Evolutionary conservation across 768 basidiomycete species (phyloP).

Genomic region (Mycena chlorophos): DNA sequence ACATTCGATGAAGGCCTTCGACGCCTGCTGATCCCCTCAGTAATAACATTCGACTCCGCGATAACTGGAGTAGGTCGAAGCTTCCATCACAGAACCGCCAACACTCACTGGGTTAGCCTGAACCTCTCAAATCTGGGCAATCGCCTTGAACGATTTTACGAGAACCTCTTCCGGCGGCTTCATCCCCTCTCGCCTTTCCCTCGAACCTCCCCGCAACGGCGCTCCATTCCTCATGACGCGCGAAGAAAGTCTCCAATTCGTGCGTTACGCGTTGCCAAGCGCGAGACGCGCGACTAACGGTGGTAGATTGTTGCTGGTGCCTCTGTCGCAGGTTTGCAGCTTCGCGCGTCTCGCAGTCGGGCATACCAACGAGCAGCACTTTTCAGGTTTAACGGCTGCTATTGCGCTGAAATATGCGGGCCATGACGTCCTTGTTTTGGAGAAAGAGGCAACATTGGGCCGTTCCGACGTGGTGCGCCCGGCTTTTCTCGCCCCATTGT

Average conservation of each 20-base stretch:
- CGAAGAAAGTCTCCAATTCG: not conserved
- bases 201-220: no score
- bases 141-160: no score
- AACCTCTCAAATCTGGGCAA: no score
- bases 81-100: no score
- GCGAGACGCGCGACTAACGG: not conserved
- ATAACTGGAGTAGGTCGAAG: no score
- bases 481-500: not conserved
- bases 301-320: conserved; percentile 16
- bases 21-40: no score
- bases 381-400: conserved; percentile 10
- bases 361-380: not conserved
- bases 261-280: not conserved
- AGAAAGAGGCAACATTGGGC: conserved; percentile 5
- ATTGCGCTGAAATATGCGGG: conserved; percentile 11
- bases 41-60: no score
- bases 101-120: no score
- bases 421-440: conserved; percentile 9
- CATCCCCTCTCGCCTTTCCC: no score
- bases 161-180: no score
- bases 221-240: no score
- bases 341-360: not conserved
- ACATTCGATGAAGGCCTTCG: no score
- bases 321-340: conserved; percentile 15
- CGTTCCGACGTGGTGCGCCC: conserved; percentile 1